Conservation (phyloP, 2,329 filamentous ascomycete genomes). For the Phaeosphaeria sp. region DNA sequence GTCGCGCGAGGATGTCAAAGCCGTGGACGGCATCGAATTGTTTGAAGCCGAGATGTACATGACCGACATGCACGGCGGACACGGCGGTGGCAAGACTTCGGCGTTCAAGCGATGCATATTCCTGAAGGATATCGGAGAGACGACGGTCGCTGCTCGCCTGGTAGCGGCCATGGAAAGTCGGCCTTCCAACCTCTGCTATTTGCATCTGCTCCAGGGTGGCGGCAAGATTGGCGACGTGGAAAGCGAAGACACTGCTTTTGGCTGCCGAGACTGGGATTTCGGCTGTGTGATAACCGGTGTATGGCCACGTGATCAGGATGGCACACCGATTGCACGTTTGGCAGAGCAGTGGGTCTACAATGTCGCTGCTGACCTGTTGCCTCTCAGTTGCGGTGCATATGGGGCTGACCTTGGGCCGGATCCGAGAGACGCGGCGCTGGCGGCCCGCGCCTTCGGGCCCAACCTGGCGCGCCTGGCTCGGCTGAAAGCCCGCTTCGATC, state of each 20-base stretch:
- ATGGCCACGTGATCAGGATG: constrained; percentile 63
- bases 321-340: constrained; percentile 47
- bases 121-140: constrained; percentile 55
- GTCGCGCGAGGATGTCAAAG: constrained; percentile 47
- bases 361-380: constrained; percentile 55
- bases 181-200: constrained; percentile 63
- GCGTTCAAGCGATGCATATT: constrained; percentile 71
- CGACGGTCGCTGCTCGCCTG: constrained; percentile 47
- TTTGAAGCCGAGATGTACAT: constrained; percentile 69
- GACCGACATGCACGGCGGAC: constrained; percentile 64
- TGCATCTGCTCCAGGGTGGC: constrained; percentile 69
- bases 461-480: constrained; percentile 58
- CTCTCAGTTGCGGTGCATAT: constrained; percentile 61
- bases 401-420: constrained; percentile 69
- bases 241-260: constrained; percentile 62
- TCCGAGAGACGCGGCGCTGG: constrained; percentile 61
- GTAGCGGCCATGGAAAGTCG: constrained; percentile 55
- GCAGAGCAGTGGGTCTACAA: constrained; percentile 64
- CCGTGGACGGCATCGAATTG: constrained; percentile 57
- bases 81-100: constrained; percentile 65
- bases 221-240: constrained; percentile 58
- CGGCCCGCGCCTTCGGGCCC: constrained; percentile 62
- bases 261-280: constrained; percentile 69
- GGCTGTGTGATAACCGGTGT: constrained; percentile 69
- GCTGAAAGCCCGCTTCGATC: constrained; percentile 61